Base-by-base conservation (phyloP, 495 filamentous ascomycete species). In the Aspergillus leporis region DNA sequence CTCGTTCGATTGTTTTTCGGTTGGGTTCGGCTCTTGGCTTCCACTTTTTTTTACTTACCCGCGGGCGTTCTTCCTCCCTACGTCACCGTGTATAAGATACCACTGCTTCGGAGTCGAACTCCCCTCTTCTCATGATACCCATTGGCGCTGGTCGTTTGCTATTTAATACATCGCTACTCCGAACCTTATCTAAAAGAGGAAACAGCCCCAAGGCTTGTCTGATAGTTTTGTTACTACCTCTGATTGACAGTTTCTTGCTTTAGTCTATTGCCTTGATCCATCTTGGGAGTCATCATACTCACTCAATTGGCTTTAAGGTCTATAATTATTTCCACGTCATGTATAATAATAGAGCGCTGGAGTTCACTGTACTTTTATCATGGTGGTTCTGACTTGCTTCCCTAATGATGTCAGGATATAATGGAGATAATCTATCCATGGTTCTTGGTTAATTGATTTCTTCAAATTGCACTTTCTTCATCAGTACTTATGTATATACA, bases 61-160 rank as follows among this genome's bases (percentile, higher is more conserved):
- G 9, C 53, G n/a, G n/a, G n/a, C n/a, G n/a, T n/a, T n/a, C 38
- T 47, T 18, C 18, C 43, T 38, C 13, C 34, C 38, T 41, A 41
- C 38, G 38, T 41, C 38, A 41, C 14, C 16, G 5, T 41, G 38
- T 41, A 41, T 14, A 41, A 41, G 38, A 3, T n/a, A 41, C 3
- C 14, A 41, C 38, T 41, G 16, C 38, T 41, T 41, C 6, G 38
- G 38, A 18, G 13, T 36, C 32, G 10, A 18, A 21, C 18, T 32
- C 51, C 57, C 30, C 25, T 61, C 43, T 61, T 59, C 25, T 59
- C 52, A 65, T 65, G 66, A 68, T 68, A 68, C 66, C 66, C 66
- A 54, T 57, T 53, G 55, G 36, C 43, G 56, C 48, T 57, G 49
- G 47, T 56, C 50, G 32, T 30, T 55, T 43, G n/a, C 21, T 50